These are phyloP conservation scores for Raffaelea ambrosiae DNA, from an alignment of 2,329 filamentous ascomycete genomes.

Conservation along the genomic window DNA sequence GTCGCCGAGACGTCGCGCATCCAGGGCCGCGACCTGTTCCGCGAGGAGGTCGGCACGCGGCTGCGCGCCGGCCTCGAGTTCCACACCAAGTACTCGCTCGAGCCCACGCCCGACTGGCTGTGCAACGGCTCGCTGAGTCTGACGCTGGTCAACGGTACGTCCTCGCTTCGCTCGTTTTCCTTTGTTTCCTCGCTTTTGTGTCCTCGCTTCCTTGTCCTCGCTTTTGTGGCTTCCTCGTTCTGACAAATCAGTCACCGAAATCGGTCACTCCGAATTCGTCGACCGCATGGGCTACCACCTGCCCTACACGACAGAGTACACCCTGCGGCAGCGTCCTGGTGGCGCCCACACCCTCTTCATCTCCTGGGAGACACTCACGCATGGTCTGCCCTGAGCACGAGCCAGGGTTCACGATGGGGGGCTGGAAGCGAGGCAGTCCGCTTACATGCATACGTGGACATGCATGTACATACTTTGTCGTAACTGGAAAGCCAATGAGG, in stretches of 20 bases:
- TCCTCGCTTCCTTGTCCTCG: too few relatives aligned
- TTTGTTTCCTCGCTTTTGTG: too few relatives aligned
- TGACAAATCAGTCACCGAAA: neutral
- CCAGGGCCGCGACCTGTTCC: neutral
- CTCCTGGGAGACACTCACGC: neutral
- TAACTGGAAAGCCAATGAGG: too few relatives aligned
- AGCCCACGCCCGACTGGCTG: neutral
- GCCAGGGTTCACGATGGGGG: too few relatives aligned
- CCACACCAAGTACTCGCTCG: neutral
- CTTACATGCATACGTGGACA: too few relatives aligned
- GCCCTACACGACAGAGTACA: neutral
- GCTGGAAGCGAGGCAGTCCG: too few relatives aligned
- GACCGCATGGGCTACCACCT: neutral
- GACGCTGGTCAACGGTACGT: neutral
- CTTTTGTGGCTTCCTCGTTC: too few relatives aligned
- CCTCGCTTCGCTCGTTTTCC: too few relatives aligned
- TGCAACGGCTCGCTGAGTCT: neutral
- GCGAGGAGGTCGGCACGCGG: neutral
- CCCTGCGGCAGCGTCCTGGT: neutral
- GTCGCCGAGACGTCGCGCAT: neutral
- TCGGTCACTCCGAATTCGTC: neutral
- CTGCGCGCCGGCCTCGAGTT: neutral
- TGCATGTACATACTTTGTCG: too few relatives aligned
- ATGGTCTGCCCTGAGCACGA: neutral
- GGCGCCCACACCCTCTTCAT: neutral